These are phyloP conservation scores for Tulasnella sp. DNA, from an alignment of 768 basidiomycete genomes.

Conservation along the genomic window DNA sequence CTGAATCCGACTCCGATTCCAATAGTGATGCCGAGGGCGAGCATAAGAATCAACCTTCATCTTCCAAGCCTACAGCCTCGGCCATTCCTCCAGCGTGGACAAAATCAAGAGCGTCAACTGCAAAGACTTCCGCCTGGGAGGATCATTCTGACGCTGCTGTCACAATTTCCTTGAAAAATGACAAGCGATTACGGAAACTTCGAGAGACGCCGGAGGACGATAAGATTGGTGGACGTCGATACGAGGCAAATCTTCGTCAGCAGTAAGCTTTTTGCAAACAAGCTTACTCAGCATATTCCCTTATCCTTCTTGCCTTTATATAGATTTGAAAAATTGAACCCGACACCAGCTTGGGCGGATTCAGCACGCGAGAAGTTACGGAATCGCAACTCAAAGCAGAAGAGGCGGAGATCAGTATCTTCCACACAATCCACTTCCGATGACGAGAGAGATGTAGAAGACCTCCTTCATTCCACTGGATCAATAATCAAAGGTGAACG, in stretches of 20 bases:
- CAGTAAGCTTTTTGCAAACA: constrained; percentile 39
- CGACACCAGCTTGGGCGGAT: constrained; percentile 79
- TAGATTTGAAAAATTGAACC: constrained; percentile 68
- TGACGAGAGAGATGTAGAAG: constrained; percentile 29
- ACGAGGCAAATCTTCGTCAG: constrained; percentile 70
- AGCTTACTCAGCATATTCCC: not conserved
- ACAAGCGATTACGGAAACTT: constrained; percentile 72
- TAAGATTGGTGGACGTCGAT: constrained; percentile 64
- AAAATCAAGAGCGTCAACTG: no score
- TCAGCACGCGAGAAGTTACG: constrained; percentile 45
- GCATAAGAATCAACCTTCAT: no score
- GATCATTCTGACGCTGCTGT: constrained; percentile 67
- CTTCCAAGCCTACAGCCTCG: no score
- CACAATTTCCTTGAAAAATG: constrained; percentile 43
- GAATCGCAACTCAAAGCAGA: constrained; percentile 24
- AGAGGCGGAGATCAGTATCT: constrained; percentile 25
- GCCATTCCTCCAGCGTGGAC: no score
- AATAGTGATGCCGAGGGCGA: no score
- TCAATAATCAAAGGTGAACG: constrained; percentile 35
- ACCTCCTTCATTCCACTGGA: constrained; percentile 23
- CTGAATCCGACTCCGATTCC: no score
- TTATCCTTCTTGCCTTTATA: not conserved
- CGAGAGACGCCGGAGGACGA: constrained; percentile 64
- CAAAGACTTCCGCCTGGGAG: constrained; percentile 52
- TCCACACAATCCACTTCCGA: constrained; percentile 26